Evolutionary conservation across 1,284 basidiomycete genomes (phyloP).

Genomic region (Coriolopsis trogii): DNA sequence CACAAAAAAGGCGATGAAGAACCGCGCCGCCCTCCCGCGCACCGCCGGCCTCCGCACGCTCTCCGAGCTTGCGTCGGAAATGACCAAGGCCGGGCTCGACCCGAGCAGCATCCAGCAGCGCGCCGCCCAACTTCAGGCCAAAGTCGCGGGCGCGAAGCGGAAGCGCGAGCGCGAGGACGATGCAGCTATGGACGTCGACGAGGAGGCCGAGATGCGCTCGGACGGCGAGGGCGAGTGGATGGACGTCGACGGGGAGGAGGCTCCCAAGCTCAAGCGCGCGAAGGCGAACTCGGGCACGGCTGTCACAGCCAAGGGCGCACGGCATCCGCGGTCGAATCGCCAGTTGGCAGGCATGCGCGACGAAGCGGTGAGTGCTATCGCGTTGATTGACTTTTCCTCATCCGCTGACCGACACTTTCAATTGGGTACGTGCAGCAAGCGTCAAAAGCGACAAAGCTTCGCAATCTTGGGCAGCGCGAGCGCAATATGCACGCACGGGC

Average conservation of each 20-base stretch:
- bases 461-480: constrained; percentile 82
- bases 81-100: constrained; percentile 90
- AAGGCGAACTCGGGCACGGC: constrained; percentile 68
- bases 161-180: constrained; percentile 64
- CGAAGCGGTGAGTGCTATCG: constrained; percentile 51
- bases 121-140: constrained; percentile 83
- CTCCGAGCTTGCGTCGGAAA: constrained; percentile 78
- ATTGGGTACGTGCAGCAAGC: too few species aligned
- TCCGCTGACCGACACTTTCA: too few species aligned
- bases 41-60: constrained; percentile 89
- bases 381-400: neutral
- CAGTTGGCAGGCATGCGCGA: constrained; percentile 81
- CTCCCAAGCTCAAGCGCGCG: constrained; percentile 54
- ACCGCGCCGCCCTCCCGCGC: constrained; percentile 83
- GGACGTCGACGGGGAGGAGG: constrained; percentile 60
- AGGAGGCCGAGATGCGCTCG: constrained; percentile 38
- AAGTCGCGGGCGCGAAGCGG: constrained; percentile 72
- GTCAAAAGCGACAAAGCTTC: constrained; percentile 77
- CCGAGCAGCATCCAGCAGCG: constrained; percentile 88
- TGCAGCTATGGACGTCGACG: constrained; percentile 47
- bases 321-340: constrained; percentile 72
- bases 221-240: constrained; percentile 53
- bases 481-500: constrained; percentile 89
- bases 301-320: constrained; percentile 51
- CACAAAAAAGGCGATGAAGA: constrained; percentile 87